These are phyloP conservation scores for Lactifluus hygrophoroides DNA, from an alignment of 768 basidiomycete genomes.

Conservation along the genomic window DNA sequence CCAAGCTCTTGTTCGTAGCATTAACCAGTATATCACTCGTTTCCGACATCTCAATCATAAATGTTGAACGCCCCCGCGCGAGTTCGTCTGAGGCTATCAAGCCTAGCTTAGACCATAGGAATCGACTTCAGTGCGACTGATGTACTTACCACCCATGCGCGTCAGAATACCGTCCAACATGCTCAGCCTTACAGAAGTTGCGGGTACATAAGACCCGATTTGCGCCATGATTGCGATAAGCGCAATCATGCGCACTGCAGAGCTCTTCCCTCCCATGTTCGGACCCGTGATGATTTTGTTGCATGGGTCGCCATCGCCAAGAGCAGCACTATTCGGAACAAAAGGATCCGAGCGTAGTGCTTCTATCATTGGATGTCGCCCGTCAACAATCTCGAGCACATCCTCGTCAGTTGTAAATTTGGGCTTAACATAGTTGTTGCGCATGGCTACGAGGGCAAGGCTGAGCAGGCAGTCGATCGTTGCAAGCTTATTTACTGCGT, in stretches of 20 bases:
- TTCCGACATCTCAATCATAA: conserved; percentile 96
- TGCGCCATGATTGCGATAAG: conserved; percentile 76
- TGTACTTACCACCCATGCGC: conserved; percentile 71
- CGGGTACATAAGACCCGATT: conserved; percentile 91
- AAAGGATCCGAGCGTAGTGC: conserved; percentile 68
- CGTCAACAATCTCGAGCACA: conserved; percentile 65
- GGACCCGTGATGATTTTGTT: conserved; percentile 77
- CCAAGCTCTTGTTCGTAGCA: conserved; percentile 67
- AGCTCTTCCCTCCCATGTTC: conserved; percentile 88
- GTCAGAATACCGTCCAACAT: conserved; percentile 80
- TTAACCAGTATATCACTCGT: conserved; percentile 81
- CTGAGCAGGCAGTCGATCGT: conserved; percentile 81
- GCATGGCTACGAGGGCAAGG: conserved; percentile 70
- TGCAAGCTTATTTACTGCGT: conserved; percentile 74
- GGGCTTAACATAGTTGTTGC: conserved; percentile 71
- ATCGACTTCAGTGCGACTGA: neutral
- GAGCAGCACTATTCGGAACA: conserved; percentile 69
- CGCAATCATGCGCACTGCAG: conserved; percentile 70
- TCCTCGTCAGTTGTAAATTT: conserved; percentile 60
- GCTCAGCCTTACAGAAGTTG: conserved; percentile 60
- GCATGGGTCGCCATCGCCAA: conserved; percentile 46
- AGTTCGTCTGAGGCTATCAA: conserved; percentile 76
- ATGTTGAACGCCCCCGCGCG: conserved; percentile 79
- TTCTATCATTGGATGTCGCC: conserved; percentile 92
- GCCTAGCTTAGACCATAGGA: neutral